Base-by-base conservation (phyloP, 2,329 filamentous ascomycete species). In the Verticillium tricorpus region DNA sequence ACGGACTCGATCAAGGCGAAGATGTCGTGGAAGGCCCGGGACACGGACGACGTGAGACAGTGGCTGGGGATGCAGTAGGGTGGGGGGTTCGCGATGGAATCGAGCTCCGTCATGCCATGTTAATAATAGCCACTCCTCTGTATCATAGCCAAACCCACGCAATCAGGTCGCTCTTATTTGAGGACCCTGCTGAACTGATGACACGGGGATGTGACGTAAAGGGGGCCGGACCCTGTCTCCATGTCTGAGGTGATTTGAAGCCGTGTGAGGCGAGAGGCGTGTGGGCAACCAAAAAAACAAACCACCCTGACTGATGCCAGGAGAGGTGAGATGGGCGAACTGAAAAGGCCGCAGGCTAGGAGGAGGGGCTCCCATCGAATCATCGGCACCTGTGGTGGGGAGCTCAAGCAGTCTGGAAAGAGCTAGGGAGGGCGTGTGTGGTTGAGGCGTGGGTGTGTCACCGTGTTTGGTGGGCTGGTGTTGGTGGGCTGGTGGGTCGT, bases 1-100 rank as follows among this genome's bases (percentile, higher is more conserved):
- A 83, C 90, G 68, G 94, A 98, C 74, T 83, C 88, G 4, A 89
- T 97, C 70, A 85, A 86, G 64, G 93, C 93, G 61, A 98, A 97
- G 85, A 83, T 89, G 69, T 85, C 87, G 63, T 96, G 92, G 92
- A 73, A 96, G 61, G 78, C 86, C 74, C 85, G 92, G 62, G 93
- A 97, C 75, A 81, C 83, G 54, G 82, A 85, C 32, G 92, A 96
- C 75, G 90, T 97, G 60, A 67, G 70, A 62, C 65, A 71, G 50
- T 93, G 89, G 89, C 50, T 66, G 58, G 58, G 62, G 25, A 57
- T 65, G 25, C 40, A 34, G 28, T 59, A 50, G 52, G 57, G 45
- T 52, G 45, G 45, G 45, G 45, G 45, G 8, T 52, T 22, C n/a
- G 19, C 22, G 45, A 52, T 14, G 45, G n/a, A n/a, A 45, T 45